Evolutionary conservation across 352 stramenopile species (phyloP), one percentile per base, ranked within the genome.

Genomic region (Peronospora farinosa): DNA sequence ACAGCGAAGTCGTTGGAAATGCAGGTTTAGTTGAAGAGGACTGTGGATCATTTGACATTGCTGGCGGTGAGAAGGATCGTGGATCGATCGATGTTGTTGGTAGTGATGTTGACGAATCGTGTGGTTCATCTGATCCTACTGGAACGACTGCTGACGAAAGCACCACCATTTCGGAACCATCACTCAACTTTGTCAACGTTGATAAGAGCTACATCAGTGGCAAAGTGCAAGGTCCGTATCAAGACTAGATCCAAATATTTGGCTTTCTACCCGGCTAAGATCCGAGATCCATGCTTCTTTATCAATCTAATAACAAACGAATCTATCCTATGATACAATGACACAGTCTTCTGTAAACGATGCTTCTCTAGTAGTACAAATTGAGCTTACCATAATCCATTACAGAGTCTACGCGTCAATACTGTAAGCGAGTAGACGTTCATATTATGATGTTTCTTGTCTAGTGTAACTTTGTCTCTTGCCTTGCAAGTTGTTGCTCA

Each of bases 151-250:
- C 23, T 13, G 32, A 46, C 1, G 41, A 48, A 12, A 10, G 7
- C 25, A 37, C 44, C n/a, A 38, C 46, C 12, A 9, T 63, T 10
- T 54, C 45, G 10, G 50, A 67, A 33, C 64, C 59, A 23, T 67
- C 54, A 15, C 38, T 65, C 13, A 55, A 56, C 19, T 65, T 65
- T 42, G 46, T 51, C 28, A 15, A 50, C 23, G 23, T 65, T 10
- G 23, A 35, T 28, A 37, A 32, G 21, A 54, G 33, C 47, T 65
- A 69, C 33, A 45, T 12, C 2, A 63, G 49, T n/a, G 56, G 50
- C 32, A 63, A 65, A 35, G 55, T 69, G 31, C 45, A 62, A 40
- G 36, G 45, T 13, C 10, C 40, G 10, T 12, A 44, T 7, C 32
- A 63, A 30, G 52, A 53, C 38, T 65, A 51, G 15, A 42, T 11